Conservation (phyloP, 495 filamentous ascomycete species). For the Barbatosphaeria neglecta region DNA sequence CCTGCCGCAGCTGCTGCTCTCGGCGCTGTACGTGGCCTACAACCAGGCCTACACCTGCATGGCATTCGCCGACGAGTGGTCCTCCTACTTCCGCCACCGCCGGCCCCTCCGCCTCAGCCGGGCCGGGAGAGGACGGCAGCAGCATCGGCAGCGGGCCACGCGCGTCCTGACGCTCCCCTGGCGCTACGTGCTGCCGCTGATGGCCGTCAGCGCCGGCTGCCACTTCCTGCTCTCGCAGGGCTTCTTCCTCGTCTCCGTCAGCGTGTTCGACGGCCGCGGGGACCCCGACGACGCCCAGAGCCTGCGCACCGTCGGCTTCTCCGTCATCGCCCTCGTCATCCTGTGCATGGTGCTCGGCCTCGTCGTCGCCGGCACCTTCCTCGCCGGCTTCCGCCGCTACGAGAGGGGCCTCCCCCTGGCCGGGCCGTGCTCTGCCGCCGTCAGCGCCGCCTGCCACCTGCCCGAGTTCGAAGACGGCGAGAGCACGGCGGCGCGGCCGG, state of each 20-base stretch:
- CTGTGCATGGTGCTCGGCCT: slow-evolving; percentile 12
- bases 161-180: slow-evolving; percentile 39
- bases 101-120: slow-evolving; percentile 37
- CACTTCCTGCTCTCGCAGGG: slow-evolving; percentile 33
- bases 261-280: background rate
- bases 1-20: slow-evolving; percentile 30
- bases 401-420: slow-evolving; percentile 25
- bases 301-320: slow-evolving; percentile 16
- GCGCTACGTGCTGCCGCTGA: slow-evolving; percentile 26
- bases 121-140: no score
- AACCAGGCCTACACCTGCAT: slow-evolving; percentile 30
- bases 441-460: slow-evolving; percentile 39
- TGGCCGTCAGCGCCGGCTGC: slow-evolving; percentile 15
- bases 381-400: slow-evolving; percentile 7
- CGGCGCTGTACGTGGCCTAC: slow-evolving; percentile 29
- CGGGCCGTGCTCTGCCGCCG: slow-evolving; percentile 28
- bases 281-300: background rate
- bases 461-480: background rate
- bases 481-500: slow-evolving; percentile 6
- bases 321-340: slow-evolving; percentile 15
- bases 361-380: slow-evolving; percentile 6
- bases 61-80: slow-evolving; percentile 18
- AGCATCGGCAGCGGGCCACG: slow-evolving; percentile 26
- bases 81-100: slow-evolving; percentile 11
- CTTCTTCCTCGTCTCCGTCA: slow-evolving; percentile 23